Evolutionary conservation across 257 asterid genomes (phyloP).

Genomic region (Eustoma russellianum): DNA sequence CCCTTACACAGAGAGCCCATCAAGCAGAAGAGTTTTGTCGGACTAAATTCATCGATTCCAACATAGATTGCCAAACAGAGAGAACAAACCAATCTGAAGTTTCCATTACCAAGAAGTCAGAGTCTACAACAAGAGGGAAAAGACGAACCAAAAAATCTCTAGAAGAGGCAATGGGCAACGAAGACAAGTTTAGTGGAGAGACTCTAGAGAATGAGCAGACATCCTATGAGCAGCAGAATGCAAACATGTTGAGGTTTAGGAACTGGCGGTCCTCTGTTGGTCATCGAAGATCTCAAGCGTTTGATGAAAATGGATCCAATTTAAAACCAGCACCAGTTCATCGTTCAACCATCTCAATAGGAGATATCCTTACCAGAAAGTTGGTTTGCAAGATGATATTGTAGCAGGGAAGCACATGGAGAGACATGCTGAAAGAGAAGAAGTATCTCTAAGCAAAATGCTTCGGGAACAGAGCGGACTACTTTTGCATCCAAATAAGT

Average conservation of each 20-base stretch:
- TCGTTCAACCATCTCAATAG: slow-evolving; percentile 52
- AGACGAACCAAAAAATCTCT: slow-evolving; percentile 23
- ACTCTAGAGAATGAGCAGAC: slow-evolving; percentile 11
- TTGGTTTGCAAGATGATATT: slow-evolving; percentile 40
- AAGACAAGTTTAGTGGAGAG: slow-evolving; percentile 17
- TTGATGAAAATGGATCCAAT: slow-evolving; percentile 17
- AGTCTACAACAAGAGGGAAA: slow-evolving; percentile 19
- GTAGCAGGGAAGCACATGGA: slow-evolving; percentile 36
- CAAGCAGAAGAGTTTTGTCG: slow-evolving; percentile 49
- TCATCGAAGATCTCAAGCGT: slow-evolving; percentile 18
- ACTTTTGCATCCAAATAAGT: slow-evolving; percentile 31
- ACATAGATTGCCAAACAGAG: slow-evolving; percentile 9
- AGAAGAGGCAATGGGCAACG: slow-evolving; percentile 21
- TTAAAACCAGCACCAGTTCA: slow-evolving; percentile 23
- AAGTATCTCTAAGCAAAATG: slow-evolving; percentile 77
- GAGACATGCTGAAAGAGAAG: slow-evolving; percentile 36
- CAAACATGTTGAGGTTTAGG: slow-evolving; percentile 40
- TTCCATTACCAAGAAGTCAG: slow-evolving; percentile 41
- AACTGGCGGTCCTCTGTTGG: slow-evolving; percentile 29
- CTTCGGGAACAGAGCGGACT: slow-evolving; percentile 63
- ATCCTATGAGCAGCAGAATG: slow-evolving; percentile 13
- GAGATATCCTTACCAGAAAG: slow-evolving; percentile 48
- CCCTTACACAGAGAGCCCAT: slow-evolving; percentile 48
- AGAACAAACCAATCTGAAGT: slow-evolving; percentile 25
- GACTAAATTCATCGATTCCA: slow-evolving; percentile 51